These are phyloP conservation scores for Zanthoxylum bungeanum DNA, from an alignment of 345 rosid genomes.

Conservation along the genomic window DNA sequence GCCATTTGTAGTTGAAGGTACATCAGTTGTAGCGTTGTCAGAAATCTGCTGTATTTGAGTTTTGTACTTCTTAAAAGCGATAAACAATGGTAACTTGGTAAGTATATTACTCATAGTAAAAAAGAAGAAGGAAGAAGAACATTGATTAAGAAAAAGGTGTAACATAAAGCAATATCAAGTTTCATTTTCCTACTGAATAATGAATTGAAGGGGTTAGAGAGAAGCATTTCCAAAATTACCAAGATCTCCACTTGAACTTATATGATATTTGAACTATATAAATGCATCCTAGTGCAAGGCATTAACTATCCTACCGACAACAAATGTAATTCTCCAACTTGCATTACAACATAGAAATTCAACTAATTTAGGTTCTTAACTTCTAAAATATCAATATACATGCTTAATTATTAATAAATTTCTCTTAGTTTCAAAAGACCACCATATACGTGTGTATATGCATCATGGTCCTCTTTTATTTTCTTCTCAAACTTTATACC, in stretches of 20 bases:
- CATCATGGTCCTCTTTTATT: background rate
- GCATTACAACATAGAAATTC: background rate
- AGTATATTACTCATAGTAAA: too few species aligned
- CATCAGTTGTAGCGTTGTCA: background rate
- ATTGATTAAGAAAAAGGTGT: background rate
- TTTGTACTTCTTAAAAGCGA: slow-evolving; percentile 42
- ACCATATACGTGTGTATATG: background rate
- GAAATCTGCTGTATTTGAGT: slow-evolving; percentile 21
- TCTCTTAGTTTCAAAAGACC: background rate
- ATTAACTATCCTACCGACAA: too few species aligned
- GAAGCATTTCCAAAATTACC: background rate
- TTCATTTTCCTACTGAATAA: background rate
- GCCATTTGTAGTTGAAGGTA: background rate
- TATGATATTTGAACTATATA: background rate
- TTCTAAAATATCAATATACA: too few species aligned
- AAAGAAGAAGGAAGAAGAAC: background rate
- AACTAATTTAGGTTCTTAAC: too few species aligned
- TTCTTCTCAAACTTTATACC: too few species aligned
- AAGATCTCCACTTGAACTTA: background rate
- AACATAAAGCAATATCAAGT: background rate
- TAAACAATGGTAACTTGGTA: background rate
- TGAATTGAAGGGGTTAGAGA: too few species aligned
- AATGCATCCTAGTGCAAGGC: background rate
- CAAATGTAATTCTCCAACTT: background rate
- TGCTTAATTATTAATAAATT: too few species aligned